Base-by-base conservation (phyloP, 2,329 filamentous ascomycete genomes). In the Epichloe aotearoae region DNA sequence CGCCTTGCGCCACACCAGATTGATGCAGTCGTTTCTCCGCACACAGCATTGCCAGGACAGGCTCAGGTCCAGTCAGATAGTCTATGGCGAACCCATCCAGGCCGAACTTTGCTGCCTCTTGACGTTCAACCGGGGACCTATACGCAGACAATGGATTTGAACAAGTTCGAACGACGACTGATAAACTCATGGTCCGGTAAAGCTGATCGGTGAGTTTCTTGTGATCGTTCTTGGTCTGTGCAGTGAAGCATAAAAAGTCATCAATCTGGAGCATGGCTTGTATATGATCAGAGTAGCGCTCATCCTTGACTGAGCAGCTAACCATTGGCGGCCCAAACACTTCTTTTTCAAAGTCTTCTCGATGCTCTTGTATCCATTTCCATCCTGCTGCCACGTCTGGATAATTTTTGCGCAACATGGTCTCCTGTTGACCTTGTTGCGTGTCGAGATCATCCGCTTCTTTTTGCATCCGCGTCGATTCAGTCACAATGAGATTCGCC, bases 1-100 rank as follows among this genome's bases (percentile, higher is more conserved):
- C 80, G 5, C 64, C 65, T 14, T 82, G 69, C 15, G 78, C 73
- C 43, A 91, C 76, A 0, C 80, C 88, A 5, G 83, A 83, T 26
- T 72, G 70, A 58, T 95, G 81, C 6, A 96, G 66, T 49, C 71
- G 76, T 52, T 76, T 79, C 57, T 86, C 83, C 12, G 81, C 77
- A 65, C 89, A 96, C 20, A 98, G 77, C 85, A 95, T 93, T 6
- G 88, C 84, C 36, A 97, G 70, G 1, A 98, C 87, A 2, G 86
- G 77, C 1, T 84, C 81, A 0, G 94, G 94, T 0, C 91, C 93
- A 36, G 83, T 76, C 5, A 98, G 63, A 52, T 78, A 87, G 61
- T 97, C 86, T 26, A 86, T 73, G 1, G 88, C 82, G 69, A 86
- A 95, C 2, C 84, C 82, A 55, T 94, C 84, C 47, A 98, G 78